A percentile compares a stretch with the other conserved stretches of the same genome.
Conservation (phyloP, 495 filamentous ascomycete genomes). For the Friedmanniomyces endolithicus region DNA sequence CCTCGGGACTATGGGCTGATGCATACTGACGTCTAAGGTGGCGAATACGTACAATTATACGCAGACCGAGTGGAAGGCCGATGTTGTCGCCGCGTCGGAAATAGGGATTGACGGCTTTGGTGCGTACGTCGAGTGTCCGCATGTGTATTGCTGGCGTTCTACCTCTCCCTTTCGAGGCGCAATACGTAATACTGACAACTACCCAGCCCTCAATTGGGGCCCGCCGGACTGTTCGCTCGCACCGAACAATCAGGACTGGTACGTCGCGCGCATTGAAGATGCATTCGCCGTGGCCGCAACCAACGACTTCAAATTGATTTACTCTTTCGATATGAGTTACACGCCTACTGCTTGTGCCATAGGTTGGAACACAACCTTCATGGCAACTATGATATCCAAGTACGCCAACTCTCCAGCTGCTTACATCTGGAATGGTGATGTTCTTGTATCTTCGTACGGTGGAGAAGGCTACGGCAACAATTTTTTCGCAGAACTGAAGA, state of each 20-base stretch:
- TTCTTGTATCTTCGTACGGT: conserved; percentile 22
- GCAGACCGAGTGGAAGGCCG: conserved; percentile 10
- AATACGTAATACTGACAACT: neutral
- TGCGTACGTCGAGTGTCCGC: neutral
- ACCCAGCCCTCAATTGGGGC: conserved; percentile 14
- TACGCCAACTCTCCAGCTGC: conserved; percentile 13
- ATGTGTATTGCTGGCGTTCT: neutral
- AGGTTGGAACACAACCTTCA: conserved; percentile 18
- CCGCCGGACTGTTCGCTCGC: conserved; percentile 12
- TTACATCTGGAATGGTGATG: conserved; percentile 16
- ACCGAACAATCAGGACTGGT: conserved; percentile 4
- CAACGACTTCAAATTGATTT: conserved; percentile 13
- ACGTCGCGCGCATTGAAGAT: conserved; percentile 6
- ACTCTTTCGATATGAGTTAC: conserved; percentile 20
- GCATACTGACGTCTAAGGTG: neutral
- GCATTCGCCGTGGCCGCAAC: conserved; percentile 15
- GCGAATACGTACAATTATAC: conserved; percentile 13
- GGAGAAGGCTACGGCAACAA: conserved; percentile 19
- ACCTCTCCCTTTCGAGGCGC: neutral
- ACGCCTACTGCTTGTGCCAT: conserved; percentile 3
- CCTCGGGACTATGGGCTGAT: neutral
- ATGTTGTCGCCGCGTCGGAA: conserved; percentile 13
- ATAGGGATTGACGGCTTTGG: conserved; percentile 20
- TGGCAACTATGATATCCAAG: conserved; percentile 14
- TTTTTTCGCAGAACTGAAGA: conserved; percentile 18